Percentiles rank a stretch among this genome's conserved stretches.
phyloP scores from a whole-genome alignment of 2,329 filamentous ascomycete species.

The Monosporascus sp. region DNA sequence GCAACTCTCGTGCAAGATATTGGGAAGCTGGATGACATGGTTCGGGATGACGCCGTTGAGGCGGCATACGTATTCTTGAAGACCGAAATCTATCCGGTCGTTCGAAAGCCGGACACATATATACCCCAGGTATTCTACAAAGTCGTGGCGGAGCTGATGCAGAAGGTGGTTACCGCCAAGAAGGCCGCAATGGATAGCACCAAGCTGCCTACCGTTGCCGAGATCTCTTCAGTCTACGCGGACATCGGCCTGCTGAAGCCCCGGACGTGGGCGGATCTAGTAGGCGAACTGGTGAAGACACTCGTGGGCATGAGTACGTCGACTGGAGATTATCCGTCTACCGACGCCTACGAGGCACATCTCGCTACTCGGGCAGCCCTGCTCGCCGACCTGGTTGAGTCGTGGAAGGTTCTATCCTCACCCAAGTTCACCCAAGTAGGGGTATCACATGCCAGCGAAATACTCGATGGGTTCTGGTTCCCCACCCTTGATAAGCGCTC shows the following conservation, averaged over 20 bases:
- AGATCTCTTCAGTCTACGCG: conserved; percentile 31
- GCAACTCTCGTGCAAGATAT: conserved; percentile 19
- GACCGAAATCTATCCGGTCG: conserved; percentile 24
- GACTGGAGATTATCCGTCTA: conserved; percentile 18
- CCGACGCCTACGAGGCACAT: conserved; percentile 22
- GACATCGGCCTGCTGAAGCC: conserved; percentile 30
- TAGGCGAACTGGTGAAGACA: conserved; percentile 28
- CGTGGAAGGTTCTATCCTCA: conserved; percentile 35
- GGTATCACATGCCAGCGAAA: conserved; percentile 7
- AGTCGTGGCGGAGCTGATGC: conserved; percentile 24
- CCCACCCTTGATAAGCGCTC: conserved; percentile 18
- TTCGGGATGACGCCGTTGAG: conserved; percentile 21
- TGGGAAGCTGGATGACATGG: conserved; percentile 24
- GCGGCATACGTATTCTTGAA: conserved; percentile 19
- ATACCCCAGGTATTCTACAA: conserved; percentile 27
- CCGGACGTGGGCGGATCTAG: conserved; percentile 27
- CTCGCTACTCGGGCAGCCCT: conserved; percentile 27
- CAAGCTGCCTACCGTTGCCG: conserved; percentile 31
- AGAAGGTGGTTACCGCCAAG: conserved; percentile 28
- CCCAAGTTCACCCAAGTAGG: conserved; percentile 15
- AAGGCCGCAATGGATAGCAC: conserved; percentile 22
- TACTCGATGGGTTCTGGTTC: conserved; percentile 25
- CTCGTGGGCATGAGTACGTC: conserved; percentile 23
- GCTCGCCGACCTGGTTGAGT: conserved; percentile 33
- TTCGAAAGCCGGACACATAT: conserved; percentile 15